These are phyloP conservation scores for Aureobasidium subglaciale DNA, from an alignment of 2,329 filamentous ascomycete genomes.

Conservation along the genomic window DNA sequence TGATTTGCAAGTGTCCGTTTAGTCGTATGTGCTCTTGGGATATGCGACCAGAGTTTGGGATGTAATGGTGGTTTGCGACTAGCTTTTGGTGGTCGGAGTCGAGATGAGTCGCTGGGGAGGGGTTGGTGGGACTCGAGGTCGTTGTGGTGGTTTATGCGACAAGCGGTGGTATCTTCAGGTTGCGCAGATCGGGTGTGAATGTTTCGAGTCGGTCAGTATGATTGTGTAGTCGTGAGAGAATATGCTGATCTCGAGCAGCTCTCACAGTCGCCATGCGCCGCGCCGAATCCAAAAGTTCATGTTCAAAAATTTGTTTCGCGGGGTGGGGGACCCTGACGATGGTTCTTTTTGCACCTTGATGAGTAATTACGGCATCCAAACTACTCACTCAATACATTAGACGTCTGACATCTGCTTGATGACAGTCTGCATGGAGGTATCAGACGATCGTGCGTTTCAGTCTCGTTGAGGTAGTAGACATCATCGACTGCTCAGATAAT, in stretches of 20 bases:
- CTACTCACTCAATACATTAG: no score
- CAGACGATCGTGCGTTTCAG: no score
- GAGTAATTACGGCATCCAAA: no score
- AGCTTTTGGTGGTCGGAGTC: not conserved
- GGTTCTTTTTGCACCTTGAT: not conserved
- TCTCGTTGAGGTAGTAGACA: no score
- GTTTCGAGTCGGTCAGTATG: not conserved
- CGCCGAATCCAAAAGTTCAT: not conserved
- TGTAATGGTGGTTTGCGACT: not conserved
- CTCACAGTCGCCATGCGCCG: not conserved
- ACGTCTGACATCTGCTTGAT: no score
- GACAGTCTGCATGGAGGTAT: no score
- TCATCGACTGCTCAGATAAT: no score
- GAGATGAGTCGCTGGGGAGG: not conserved
- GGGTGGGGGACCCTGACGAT: constrained; percentile 6
- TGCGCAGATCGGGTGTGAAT: not conserved
- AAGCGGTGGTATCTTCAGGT: not conserved
- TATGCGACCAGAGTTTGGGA: not conserved
- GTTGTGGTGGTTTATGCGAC: no score
- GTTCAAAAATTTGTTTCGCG: constrained; percentile 9
- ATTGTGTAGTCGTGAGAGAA: not conserved
- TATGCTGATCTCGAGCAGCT: not conserved
- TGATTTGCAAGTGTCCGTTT: not conserved
- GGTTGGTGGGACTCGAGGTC: not conserved
- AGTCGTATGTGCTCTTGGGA: not conserved